Base-by-base conservation (phyloP, 2,329 filamentous ascomycete species). In the Beauveria varroae region DNA sequence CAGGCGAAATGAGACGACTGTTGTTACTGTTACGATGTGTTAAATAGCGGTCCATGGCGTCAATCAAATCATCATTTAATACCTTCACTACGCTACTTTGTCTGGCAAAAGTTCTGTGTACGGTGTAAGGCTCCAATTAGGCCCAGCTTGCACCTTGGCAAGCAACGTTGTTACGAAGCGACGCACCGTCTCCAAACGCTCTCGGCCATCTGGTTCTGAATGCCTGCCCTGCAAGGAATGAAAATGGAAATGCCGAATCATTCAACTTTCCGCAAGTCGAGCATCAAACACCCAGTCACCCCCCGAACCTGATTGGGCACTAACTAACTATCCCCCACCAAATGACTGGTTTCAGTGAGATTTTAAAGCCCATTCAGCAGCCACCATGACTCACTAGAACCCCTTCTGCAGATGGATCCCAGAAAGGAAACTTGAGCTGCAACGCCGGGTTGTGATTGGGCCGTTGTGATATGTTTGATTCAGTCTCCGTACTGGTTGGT, bases 371-470 rank as follows among this genome's bases (percentile, higher is more conserved):
- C n/a, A 30, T 30, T 16, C 8, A n/a, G 46, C n/a, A 57, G 59
- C 44, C 46, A 60, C 58, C 10, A 16, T 61, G 59, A 61, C 52
- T 61, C 59, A 61, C 51, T 56, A 24, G 34, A 44, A 40, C 50
- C 30, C 34, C 34, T 37, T 20, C n/a, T 20, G 8, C 14, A 47
- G 18, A 30, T 44, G 47, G 24, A n/a, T 53, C 57, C 49, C 57
- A 53, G 26, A 60, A 53, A 37, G 57, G 40, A 30, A 60, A 37
- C 37, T 53, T 40, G 4, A 46, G 37, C 26, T 26, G 14, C 14
- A 9, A 34, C n/a, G 30, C 5, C 7, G 24, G 5, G 3, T 47
- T 20, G 40, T 22, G 49, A 60, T 60, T 60, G 57, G 57, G 37
- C 49, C 28, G 22, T 1, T 6, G 3, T 34, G 20, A 28, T 40